Conservation (phyloP, 352 stramenopile genomes). For the Phytopythium delawarense region DNA sequence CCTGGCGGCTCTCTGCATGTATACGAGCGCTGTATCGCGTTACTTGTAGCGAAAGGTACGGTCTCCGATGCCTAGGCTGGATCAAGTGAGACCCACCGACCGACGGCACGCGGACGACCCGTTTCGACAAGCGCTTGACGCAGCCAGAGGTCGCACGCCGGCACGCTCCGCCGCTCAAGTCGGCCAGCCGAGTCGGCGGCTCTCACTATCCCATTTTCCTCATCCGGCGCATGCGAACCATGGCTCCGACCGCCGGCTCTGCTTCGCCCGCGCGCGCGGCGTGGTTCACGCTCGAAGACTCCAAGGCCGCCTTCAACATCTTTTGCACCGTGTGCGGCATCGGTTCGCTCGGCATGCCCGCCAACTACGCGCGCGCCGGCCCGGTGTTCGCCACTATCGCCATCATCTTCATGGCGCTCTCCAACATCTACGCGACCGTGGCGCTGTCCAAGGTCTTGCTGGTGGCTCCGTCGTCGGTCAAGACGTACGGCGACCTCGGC, state of each 20-base stretch:
- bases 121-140: slow-evolving; percentile 5
- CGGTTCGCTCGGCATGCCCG: slow-evolving; percentile 43
- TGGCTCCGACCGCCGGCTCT: background rate
- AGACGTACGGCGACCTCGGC: slow-evolving; percentile 37
- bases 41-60: background rate
- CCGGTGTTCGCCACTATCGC: slow-evolving; percentile 30
- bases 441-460: slow-evolving; percentile 43
- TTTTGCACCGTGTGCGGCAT: slow-evolving; percentile 30
- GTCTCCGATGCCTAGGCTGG: background rate
- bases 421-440: too few species aligned
- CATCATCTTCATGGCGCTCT: too few species aligned
- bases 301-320: slow-evolving; percentile 31
- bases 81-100: slow-evolving; percentile 1
- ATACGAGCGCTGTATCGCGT: background rate
- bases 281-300: slow-evolving; percentile 33
- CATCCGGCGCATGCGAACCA: background rate
- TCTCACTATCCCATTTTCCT: slow-evolving; percentile 5
- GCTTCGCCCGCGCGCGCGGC: slow-evolving; percentile 7
- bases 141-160: background rate
- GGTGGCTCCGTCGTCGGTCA: slow-evolving; percentile 26
- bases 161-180: background rate
- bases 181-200: background rate
- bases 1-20: background rate
- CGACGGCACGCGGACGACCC: background rate
- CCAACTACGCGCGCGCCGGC: slow-evolving; percentile 42